Evolutionary conservation across 345 rosid species (phyloP).

Genomic region (Combretum micranthum): DNA sequence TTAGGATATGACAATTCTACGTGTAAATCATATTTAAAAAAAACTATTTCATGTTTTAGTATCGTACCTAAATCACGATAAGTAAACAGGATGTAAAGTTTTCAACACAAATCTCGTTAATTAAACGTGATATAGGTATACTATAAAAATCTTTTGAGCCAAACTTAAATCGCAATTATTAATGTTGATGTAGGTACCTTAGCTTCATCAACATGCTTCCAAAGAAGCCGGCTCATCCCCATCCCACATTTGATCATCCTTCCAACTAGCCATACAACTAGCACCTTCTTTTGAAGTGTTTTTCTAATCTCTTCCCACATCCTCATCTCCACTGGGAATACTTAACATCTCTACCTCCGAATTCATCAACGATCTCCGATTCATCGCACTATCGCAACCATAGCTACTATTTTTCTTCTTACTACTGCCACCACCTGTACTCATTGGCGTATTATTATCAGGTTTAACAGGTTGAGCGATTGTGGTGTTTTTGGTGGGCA

Average conservation of each 20-base stretch:
- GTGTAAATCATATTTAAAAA: too few species aligned
- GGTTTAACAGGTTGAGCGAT: conserved; percentile 2
- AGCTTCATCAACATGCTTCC: conserved; percentile 89
- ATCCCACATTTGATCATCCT: conserved; percentile 71
- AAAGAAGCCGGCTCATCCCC: conserved; percentile 88
- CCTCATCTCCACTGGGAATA: conserved; percentile 97
- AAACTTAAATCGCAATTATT: too few species aligned
- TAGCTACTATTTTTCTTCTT: conserved; percentile 7
- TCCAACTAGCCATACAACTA: conserved; percentile 31
- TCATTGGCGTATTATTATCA: conserved; percentile 3
- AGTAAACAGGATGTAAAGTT: too few species aligned
- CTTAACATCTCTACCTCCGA: conserved; percentile 98
- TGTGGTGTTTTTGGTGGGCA: conserved; percentile 18
- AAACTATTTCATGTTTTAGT: too few species aligned
- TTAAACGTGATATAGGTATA: too few species aligned
- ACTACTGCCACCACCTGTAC: conserved; percentile 12
- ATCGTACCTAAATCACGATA: too few species aligned
- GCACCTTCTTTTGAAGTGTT: conserved; percentile 20
- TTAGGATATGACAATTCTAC: too few species aligned
- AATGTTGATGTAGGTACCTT: too few species aligned
- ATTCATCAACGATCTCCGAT: conserved; percentile 19
- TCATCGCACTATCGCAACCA: conserved; percentile 19
- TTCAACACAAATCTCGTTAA: too few species aligned
- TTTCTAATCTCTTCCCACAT: conserved; percentile 39
- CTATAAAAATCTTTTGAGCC: too few species aligned